Conservation (phyloP, 1,284 basidiomycete genomes). For the Neonothopanus nambi region DNA sequence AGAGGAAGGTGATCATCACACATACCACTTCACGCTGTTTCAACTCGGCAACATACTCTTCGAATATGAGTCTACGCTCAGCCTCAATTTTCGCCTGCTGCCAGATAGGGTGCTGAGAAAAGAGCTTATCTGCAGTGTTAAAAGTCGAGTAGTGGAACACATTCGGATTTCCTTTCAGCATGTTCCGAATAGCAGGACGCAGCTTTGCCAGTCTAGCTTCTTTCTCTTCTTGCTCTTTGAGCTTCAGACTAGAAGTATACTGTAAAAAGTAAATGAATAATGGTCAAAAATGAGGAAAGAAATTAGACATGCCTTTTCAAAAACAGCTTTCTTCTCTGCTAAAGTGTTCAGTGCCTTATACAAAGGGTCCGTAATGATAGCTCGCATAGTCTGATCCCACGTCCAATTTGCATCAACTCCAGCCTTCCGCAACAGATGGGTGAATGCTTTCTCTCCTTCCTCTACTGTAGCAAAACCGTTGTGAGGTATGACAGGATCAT, state of each 20-base stretch:
- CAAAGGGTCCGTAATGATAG: constrained; percentile 95
- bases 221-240: constrained; percentile 73
- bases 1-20: constrained; percentile 16
- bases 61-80: constrained; percentile 83
- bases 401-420: constrained; percentile 92
- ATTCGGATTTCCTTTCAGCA: constrained; percentile 81
- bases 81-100: constrained; percentile 80
- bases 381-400: constrained; percentile 98
- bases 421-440: constrained; percentile 83
- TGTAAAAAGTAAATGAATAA: constrained; percentile 34
- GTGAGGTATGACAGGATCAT: constrained; percentile 83
- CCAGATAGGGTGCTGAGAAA: constrained; percentile 86
- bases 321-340: constrained; percentile 92
- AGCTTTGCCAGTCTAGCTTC: constrained; percentile 80
- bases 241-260: constrained; percentile 69
- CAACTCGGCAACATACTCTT: constrained; percentile 85
- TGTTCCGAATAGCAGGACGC: constrained; percentile 80
- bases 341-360: constrained; percentile 94
- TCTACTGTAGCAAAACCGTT: constrained; percentile 85
- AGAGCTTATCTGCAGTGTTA: constrained; percentile 80
- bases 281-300: background rate
- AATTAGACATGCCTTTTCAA: constrained; percentile 72
- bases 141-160: constrained; percentile 91
- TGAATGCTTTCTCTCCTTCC: constrained; percentile 94
- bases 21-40: constrained; percentile 83